These are phyloP conservation scores for Leccinum variabile DNA, from an alignment of 1,284 basidiomycete species.

Conservation along the genomic window DNA sequence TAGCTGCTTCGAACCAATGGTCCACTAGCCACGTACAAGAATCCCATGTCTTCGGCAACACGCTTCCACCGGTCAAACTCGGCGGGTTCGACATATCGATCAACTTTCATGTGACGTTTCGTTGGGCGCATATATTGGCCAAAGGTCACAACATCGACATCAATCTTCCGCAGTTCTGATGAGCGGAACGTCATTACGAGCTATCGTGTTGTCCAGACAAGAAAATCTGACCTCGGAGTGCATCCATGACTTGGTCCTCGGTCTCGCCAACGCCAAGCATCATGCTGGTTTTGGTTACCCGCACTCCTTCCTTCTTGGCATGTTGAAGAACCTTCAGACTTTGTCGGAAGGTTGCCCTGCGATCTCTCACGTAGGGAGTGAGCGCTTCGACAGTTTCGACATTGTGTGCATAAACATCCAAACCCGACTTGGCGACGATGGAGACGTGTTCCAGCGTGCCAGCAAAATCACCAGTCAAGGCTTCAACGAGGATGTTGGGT, in stretches of 20 bases:
- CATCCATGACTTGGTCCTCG: conserved; percentile 80
- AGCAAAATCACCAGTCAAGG: conserved; percentile 93
- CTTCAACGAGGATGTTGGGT: conserved; percentile 94
- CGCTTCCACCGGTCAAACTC: conserved; percentile 94
- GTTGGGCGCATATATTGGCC: conserved; percentile 99
- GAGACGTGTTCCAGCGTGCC: conserved; percentile 79
- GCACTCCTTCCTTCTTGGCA: conserved; percentile 79
- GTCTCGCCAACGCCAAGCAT: conserved; percentile 98
- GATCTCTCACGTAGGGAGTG: conserved; percentile 94
- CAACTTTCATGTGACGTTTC: conserved; percentile 99
- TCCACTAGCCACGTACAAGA: conserved; percentile 96
- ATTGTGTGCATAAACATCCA: conserved; percentile 99
- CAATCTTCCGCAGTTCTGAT: conserved; percentile 79
- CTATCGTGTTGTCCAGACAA: not conserved
- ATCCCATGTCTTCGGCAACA: conserved; percentile 90
- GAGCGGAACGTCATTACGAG: not conserved
- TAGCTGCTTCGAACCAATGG: conserved; percentile 96
- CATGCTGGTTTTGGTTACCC: conserved; percentile 96
- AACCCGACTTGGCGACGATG: conserved; percentile 83
- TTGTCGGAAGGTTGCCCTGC: conserved; percentile 90
- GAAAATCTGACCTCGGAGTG: conserved; percentile 67
- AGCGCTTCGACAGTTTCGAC: conserved; percentile 93
- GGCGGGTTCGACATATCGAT: conserved; percentile 90
- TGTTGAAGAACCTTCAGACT: conserved; percentile 83
- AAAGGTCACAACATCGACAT: conserved; percentile 98